phyloP scores from a whole-genome alignment of 2,329 filamentous ascomycete genomes.

The Aspergillus fructus region DNA sequence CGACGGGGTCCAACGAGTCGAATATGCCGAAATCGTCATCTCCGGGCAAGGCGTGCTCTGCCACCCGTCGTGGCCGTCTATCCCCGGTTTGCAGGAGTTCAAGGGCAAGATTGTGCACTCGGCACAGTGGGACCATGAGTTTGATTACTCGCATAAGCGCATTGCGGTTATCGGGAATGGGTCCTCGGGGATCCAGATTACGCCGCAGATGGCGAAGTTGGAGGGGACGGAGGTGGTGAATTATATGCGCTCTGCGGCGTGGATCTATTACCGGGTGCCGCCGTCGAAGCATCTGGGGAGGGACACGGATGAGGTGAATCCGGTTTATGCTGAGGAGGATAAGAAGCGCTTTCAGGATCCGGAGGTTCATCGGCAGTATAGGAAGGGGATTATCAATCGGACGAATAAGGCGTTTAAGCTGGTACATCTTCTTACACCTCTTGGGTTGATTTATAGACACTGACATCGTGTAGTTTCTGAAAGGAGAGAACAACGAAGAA shows the following conservation, averaged over 20 bases:
- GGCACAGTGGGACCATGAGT: slow-evolving; percentile 30
- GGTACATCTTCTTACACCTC: slow-evolving; percentile 1
- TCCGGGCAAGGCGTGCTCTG: slow-evolving; percentile 27
- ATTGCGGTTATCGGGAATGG: slow-evolving; percentile 28
- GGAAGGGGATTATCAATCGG: slow-evolving; percentile 32
- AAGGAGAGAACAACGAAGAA: slow-evolving; percentile 17
- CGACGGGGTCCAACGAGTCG: slow-evolving; percentile 24
- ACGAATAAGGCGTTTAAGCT: slow-evolving; percentile 21
- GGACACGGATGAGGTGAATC: slow-evolving; percentile 27
- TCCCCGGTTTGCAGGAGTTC: slow-evolving; percentile 27
- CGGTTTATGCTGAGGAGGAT: slow-evolving; percentile 26
- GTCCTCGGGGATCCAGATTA: slow-evolving; percentile 38
- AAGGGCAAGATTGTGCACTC: slow-evolving; percentile 32
- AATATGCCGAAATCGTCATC: slow-evolving; percentile 40
- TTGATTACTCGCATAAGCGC: slow-evolving; percentile 20
- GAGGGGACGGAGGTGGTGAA: slow-evolving; percentile 28
- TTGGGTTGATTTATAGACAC: background rate
- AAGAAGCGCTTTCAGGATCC: slow-evolving; percentile 27
- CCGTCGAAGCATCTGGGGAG: slow-evolving; percentile 24
- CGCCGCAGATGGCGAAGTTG: slow-evolving; percentile 23
- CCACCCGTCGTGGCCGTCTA: slow-evolving; percentile 26
- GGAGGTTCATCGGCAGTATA: slow-evolving; percentile 32
- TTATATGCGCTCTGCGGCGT: slow-evolving; percentile 29
- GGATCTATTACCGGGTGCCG: slow-evolving; percentile 25
- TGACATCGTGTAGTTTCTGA: slow-evolving; percentile 15